Evolutionary conservation across 306 rosid genomes (phyloP), one percentile per base, ranked within the genome.

Genomic region (Glycine latifolia): DNA sequence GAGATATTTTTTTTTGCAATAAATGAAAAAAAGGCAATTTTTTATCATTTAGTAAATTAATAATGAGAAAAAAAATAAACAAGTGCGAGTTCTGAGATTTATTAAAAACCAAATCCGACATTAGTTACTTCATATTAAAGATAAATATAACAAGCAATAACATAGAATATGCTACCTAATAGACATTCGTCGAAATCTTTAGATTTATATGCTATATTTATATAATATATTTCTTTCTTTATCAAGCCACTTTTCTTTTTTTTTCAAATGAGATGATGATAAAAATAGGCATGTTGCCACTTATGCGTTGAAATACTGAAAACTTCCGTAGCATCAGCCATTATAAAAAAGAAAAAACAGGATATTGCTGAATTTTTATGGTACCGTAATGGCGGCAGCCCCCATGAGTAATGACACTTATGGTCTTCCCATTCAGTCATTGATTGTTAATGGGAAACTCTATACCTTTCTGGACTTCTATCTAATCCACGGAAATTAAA

Each of bases 351-450:
- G 3, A 3, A 46, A 44, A 58, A 4, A 15, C 12, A 69, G 54
- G 12, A 39, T 15, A 54, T 77, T 48, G 20, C 41, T 49, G 17
- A n/a, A 48, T 31, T 60, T 76, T 76, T 62, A 76, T 48, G 81
- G 61, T 15, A 49, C 17, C 10, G 50, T 62, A 62, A 10, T 62
- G 81, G 81, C 33, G 72, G 81, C 20, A 77, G 81, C 67, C 71
- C 75, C 59, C 75, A 69, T 63, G 31, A 53, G 75, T 78, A 63
- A 67, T 39, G 43, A 7, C 2, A 46, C 73, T 13, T 15, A 77
- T 77, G 81, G 81, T 66, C 81, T 10, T 77, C 81, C 81, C 81
- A 52, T 77, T 66, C 66, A 39, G 53, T 35, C 81, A 77, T 77
- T 77, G 58, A 76, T 76, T 60, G 80, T 46, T 60, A 48, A 77